phyloP scores from a whole-genome alignment of 1,139 yeast species.

The Eremothecium coryli region DNA sequence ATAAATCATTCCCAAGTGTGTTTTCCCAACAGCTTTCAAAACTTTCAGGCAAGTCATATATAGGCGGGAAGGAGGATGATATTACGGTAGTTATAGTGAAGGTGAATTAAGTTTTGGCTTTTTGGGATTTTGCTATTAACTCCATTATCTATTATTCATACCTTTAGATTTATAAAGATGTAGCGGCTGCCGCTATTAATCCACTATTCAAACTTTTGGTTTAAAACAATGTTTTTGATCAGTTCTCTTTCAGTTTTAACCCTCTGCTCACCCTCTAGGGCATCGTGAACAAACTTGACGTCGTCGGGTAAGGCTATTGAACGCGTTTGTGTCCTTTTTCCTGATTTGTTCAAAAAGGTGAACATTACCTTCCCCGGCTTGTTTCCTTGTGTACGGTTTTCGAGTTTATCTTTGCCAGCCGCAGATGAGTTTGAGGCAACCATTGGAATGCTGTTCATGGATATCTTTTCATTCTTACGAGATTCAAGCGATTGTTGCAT shows the following conservation, averaged over 20 bases:
- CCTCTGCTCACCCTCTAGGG: slow-evolving; percentile 32
- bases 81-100: slow-evolving; percentile 70
- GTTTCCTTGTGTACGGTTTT: background rate
- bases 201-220: slow-evolving; percentile 27
- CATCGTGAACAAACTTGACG: slow-evolving; percentile 40
- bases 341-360: slow-evolving; percentile 44
- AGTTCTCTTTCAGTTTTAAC: slow-evolving; percentile 31
- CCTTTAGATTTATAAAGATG: slow-evolving; percentile 1
- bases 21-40: slow-evolving; percentile 74
- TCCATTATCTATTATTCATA: background rate
- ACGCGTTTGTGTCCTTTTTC: slow-evolving; percentile 39
- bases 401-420: background rate
- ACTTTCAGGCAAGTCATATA: slow-evolving; percentile 58
- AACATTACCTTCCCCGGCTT: slow-evolving; percentile 36
- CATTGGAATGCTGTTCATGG: slow-evolving; percentile 22
- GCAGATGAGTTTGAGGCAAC: slow-evolving; percentile 8
- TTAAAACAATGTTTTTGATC: slow-evolving; percentile 32
- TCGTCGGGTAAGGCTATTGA: slow-evolving; percentile 42
- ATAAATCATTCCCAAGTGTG: slow-evolving; percentile 69
- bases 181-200: slow-evolving; percentile 1
- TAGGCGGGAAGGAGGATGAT: slow-evolving; percentile 95
- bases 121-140: background rate
- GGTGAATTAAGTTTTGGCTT: slow-evolving; percentile 37
- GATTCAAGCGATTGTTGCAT: slow-evolving; percentile 41
- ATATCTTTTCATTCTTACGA: slow-evolving; percentile 27